phyloP scores from a whole-genome alignment of 2,329 filamentous ascomycete genomes.

The Fusarium solani-melongenae region DNA sequence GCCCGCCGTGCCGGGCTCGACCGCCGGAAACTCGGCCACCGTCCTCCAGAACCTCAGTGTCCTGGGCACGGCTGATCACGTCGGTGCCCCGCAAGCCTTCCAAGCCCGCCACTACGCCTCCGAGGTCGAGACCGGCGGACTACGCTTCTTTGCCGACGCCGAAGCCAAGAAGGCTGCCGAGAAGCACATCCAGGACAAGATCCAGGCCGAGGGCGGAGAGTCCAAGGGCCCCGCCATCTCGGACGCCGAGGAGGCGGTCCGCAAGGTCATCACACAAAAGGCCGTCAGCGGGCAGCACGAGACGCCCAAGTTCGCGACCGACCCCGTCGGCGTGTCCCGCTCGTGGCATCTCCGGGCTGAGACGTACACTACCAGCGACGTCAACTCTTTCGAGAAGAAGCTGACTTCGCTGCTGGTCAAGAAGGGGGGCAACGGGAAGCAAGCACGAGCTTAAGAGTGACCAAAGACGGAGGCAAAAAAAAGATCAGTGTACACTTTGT shows the following conservation, averaged over 20 bases:
- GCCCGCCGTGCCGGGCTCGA: conserved; percentile 44
- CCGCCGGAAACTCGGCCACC: conserved; percentile 45
- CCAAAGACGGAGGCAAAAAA: conserved; percentile 12
- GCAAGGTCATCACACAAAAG: conserved; percentile 46
- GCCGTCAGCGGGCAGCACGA: conserved; percentile 53
- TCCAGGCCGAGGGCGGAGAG: conserved; percentile 31
- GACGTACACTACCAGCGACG: conserved; percentile 50
- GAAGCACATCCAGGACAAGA: conserved; percentile 44
- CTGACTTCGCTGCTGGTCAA: conserved; percentile 46
- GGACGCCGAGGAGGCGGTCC: conserved; percentile 48
- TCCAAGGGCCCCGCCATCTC: conserved; percentile 44
- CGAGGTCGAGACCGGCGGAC: conserved; percentile 42
- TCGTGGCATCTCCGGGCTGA: conserved; percentile 52
- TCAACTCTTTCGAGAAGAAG: conserved; percentile 54
- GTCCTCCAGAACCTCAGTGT: conserved; percentile 51
- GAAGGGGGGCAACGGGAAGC: conserved; percentile 33
- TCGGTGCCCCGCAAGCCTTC: conserved; percentile 46
- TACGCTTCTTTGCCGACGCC: conserved; percentile 43
- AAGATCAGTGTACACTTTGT: conserved; percentile 42
- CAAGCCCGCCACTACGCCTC: conserved; percentile 46
- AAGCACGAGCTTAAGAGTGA: conserved; percentile 41
- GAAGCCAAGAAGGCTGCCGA: conserved; percentile 46
- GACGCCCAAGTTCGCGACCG: conserved; percentile 47
- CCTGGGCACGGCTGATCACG: conserved; percentile 49
- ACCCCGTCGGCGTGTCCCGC: conserved; percentile 49